Evolutionary conservation across 228 moss, liverwort and hornwort genomes (phyloP), one percentile per base, ranked within the genome.

Genomic region (Sphagnum fallax): DNA sequence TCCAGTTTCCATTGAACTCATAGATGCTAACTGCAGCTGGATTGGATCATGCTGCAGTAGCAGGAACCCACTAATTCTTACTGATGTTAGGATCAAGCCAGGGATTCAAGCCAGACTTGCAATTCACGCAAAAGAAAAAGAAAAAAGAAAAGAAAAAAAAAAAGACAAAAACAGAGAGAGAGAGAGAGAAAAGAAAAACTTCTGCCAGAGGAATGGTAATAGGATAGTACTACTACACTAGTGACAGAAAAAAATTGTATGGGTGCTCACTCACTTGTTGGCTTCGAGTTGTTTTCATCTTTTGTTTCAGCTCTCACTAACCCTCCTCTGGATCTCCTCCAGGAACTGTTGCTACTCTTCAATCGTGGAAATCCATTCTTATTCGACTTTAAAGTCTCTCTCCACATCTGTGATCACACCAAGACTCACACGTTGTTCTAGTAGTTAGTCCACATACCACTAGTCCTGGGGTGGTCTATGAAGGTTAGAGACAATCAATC

Each of bases 261-360:
- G 32, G 32, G 32, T 32, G 32, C 32, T 32, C 32, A 32, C 5
- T 32, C 12, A 85, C 85, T 81, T 77, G 72, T 52, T 68, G 85
- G 82, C 70, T 72, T 79, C 48, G 82, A 82, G 58, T 75, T 78
- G 72, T 82, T 68, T 64, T 85, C 85, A 69, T 85, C 85, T 70
- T 85, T 75, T 7, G 76, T 65, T 65, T 85, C 85, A 6, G 85
- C 85, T 79, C 77, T 75, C 57, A 66, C 73, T 67, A 75, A 8
- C 55, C 55, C 55, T 55, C 9, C 8, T 55, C 12, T 55, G 1
- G 8, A 12, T 55, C 55, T 55, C 12, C 55, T 32, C 32, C 32
- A 32, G 32, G 32, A 32, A 32, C 32, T 32, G 32, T 2, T 32
- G 32, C 32, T 32, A 1, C 32, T 32, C 32, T 32, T 32, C 32